Percentiles rank a stretch among this genome's conserved stretches.
These are phyloP conservation scores for Cardamine resedifolia DNA, from an alignment of 345 rosid species.

Conservation along the genomic window DNA sequence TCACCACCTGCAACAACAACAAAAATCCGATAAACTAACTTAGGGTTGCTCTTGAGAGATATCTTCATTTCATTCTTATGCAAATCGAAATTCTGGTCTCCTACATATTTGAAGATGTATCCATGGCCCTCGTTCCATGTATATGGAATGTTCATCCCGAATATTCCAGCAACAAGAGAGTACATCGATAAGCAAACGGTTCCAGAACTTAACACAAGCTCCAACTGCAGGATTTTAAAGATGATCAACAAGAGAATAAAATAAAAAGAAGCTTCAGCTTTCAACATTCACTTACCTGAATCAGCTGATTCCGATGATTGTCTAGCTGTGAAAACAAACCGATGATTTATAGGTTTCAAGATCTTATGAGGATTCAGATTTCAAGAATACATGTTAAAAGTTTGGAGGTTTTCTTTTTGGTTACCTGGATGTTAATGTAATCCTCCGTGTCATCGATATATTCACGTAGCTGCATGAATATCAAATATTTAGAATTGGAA, in stretches of 20 bases:
- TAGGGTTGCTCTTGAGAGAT: not conserved
- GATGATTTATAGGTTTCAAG: not conserved
- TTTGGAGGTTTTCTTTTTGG: not conserved
- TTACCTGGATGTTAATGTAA: constrained; percentile 94
- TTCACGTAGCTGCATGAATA: constrained; percentile 78
- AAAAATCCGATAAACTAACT: not conserved
- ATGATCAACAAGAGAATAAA: constrained; percentile 7
- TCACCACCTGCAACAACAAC: constrained; percentile 57
- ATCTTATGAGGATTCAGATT: not conserved
- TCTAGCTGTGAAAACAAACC: constrained; percentile 66
- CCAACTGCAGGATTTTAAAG: constrained; percentile 54
- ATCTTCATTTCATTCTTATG: not conserved
- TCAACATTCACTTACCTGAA: constrained; percentile 59
- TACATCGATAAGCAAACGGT: constrained; percentile 63
- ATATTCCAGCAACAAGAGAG: constrained; percentile 81
- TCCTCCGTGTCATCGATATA: constrained; percentile 98
- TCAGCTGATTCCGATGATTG: constrained; percentile 97
- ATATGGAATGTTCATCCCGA: constrained; percentile 96
- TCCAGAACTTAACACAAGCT: constrained; percentile 74
- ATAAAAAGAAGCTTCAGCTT: not conserved
- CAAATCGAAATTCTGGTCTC: not conserved
- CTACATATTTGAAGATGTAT: constrained; percentile 84
- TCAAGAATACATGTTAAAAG: constrained; percentile 1
- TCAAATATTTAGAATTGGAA: constrained; percentile 1
- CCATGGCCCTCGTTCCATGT: constrained; percentile 69